Evolutionary conservation across 345 rosid species (phyloP).

Genomic region (Garcia nutans): DNA sequence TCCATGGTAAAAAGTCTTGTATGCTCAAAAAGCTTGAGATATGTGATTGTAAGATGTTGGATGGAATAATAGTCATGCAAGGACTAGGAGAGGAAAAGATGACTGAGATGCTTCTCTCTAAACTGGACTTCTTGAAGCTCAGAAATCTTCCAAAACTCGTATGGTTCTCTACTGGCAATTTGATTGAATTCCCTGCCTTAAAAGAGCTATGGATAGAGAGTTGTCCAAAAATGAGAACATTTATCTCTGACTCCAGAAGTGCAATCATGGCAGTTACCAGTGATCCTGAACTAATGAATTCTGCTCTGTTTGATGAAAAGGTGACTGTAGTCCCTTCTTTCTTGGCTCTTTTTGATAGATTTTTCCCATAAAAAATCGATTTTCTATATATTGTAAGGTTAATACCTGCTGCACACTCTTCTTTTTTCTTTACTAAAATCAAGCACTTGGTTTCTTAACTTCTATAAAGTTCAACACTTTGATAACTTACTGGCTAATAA

Average conservation of each 20-base stretch:
- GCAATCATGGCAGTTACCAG: not conserved
- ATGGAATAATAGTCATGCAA: too few relatives aligned
- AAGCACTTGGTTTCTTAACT: too few relatives aligned
- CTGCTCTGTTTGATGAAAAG: conserved; percentile 4
- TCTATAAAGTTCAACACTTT: too few relatives aligned
- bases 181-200: conserved; percentile 1
- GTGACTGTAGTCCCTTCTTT: not conserved
- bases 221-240: not conserved
- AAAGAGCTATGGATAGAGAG: not conserved
- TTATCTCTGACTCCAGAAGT: not conserved
- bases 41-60: too few relatives aligned
- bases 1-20: not conserved
- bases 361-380: too few relatives aligned
- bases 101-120: too few relatives aligned
- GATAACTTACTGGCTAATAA: too few relatives aligned
- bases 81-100: too few relatives aligned
- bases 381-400: too few relatives aligned
- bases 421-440: too few relatives aligned
- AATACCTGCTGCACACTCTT: not conserved
- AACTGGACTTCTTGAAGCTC: not conserved
- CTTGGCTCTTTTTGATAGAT: not conserved
- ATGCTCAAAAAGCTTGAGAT: too few relatives aligned
- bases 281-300: not conserved
- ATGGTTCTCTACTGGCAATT: not conserved
- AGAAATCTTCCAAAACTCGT: not conserved